These are phyloP conservation scores for Citrus trifoliata DNA, from an alignment of 345 rosid species.

Conservation along the genomic window DNA sequence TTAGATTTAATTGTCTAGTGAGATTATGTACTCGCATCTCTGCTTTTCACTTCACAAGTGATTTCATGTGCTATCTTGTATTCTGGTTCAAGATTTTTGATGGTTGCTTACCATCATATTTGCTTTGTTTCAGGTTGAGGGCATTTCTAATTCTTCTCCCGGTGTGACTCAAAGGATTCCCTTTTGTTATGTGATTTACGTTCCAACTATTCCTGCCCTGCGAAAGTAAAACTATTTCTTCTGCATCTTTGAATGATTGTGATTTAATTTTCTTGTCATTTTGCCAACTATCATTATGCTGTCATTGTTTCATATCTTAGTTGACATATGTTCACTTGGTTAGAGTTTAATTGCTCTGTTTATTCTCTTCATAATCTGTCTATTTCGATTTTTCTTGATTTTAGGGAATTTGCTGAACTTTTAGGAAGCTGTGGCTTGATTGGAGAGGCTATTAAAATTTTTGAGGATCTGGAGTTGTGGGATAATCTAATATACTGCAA, in stretches of 20 bases:
- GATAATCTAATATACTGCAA: conserved; percentile 82
- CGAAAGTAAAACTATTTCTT: conserved; percentile 49
- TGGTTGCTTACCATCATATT: not conserved
- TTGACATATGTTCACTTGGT: not conserved
- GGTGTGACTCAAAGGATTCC: conserved; percentile 63
- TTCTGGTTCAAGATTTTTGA: not conserved
- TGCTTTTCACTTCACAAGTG: not conserved
- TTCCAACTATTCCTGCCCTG: conserved; percentile 70
- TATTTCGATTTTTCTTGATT: conserved; percentile 12
- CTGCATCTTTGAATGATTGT: conserved; percentile 9
- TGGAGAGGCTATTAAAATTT: conserved; percentile 82
- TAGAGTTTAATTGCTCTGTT: not conserved
- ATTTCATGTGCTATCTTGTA: not conserved
- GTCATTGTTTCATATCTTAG: not conserved
- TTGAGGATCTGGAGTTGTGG: conserved; percentile 89
- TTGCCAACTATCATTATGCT: not conserved
- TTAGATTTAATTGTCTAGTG: not conserved
- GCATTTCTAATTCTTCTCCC: conserved; percentile 45
- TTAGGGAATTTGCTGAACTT: conserved; percentile 88
- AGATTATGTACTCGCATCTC: not conserved
- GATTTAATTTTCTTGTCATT: not conserved
- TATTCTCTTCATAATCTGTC: not conserved
- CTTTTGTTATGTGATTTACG: conserved; percentile 50
- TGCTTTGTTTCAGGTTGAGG: conserved; percentile 58
- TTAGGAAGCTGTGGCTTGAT: conserved; percentile 78